Evolutionary conservation across 2,329 filamentous ascomycete species (phyloP), one percentile per base, ranked within the genome.

Genomic region (Dissoconium aciculare): DNA sequence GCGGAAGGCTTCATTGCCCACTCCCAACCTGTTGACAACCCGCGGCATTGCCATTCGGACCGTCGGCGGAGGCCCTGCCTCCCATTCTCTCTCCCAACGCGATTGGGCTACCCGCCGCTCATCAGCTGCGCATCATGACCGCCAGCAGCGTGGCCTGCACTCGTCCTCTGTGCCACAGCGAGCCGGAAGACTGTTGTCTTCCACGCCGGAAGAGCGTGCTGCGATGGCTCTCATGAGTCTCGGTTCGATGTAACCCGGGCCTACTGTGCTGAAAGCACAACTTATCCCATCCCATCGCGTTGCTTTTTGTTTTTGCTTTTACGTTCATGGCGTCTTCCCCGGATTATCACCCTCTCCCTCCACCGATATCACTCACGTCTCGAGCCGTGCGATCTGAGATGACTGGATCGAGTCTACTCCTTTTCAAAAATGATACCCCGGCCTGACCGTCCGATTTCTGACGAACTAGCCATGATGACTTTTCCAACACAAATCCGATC

Each of bases 171-270:
- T 49, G 11, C 45, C 43, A 15, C 26, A 24, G n/a, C 28, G 29
- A n/a, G 31, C 32, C 29, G 34, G 32, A 24, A 28, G 17, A 28
- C 31, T 30, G 25, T n/a, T n/a, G n/a, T 15, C 28, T 11, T 41
- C 46, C 21, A 71, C 77, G 52, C 69, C 73, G 38, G 76, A 83
- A 56, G 81, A 87, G 63, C 75, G 76, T 46, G 80, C 83, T 56
- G 81, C 81, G 33, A 71, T 85, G 41, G 81, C 80, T 42, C 71
- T 87, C 50, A 63, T 89, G 49, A 71, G 74, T 55, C 76, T 89
- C 56, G 78, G 80, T 58, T 85, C 79, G 33, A 63, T 66, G 59
- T 64, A 54, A 55, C 19, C 19, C n/a, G 19, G 19, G 19, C 19
- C 19, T 8, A 8, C 19, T 8, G 8, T n/a, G 8, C n/a, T 23